Evolutionary conservation across 106 monocot species (phyloP).

Genomic region (Chionographis japonica): DNA sequence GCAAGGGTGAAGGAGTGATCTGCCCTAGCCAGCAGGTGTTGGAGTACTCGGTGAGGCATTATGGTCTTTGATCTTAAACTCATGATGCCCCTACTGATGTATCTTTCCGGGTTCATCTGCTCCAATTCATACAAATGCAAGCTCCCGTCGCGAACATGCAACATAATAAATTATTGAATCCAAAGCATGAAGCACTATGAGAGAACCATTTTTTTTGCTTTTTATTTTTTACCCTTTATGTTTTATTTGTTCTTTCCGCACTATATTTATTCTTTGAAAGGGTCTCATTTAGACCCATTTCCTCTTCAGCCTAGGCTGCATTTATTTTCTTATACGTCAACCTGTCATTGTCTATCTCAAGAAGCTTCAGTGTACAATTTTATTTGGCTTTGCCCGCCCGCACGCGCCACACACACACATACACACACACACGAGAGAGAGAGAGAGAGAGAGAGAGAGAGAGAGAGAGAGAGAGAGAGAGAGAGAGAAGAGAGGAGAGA

Average conservation of each 20-base stretch:
- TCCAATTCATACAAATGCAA: not conserved
- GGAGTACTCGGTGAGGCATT: conserved; percentile 57
- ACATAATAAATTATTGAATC: conserved; percentile 4
- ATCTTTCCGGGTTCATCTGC: not conserved
- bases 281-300: too few species aligned
- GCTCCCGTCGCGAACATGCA: not conserved
- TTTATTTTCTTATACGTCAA: too few species aligned
- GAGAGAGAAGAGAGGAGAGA: too few species aligned
- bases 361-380: too few species aligned
- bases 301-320: too few species aligned
- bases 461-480: too few species aligned
- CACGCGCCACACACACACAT: too few species aligned
- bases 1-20: conserved; percentile 55
- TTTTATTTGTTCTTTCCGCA: conserved; percentile 3
- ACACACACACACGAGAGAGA: too few species aligned
- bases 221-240: not conserved
- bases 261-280: conserved; percentile 7
- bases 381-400: too few species aligned
- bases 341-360: too few species aligned
- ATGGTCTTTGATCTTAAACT: conserved; percentile 15
- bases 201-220: not conserved
- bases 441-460: too few species aligned
- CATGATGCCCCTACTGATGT: not conserved
- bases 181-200: not conserved
- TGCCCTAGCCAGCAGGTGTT: conserved; percentile 49